Base-by-base conservation (phyloP, 176 grass and related monocot genomes). In the Triticum aestivum region DNA sequence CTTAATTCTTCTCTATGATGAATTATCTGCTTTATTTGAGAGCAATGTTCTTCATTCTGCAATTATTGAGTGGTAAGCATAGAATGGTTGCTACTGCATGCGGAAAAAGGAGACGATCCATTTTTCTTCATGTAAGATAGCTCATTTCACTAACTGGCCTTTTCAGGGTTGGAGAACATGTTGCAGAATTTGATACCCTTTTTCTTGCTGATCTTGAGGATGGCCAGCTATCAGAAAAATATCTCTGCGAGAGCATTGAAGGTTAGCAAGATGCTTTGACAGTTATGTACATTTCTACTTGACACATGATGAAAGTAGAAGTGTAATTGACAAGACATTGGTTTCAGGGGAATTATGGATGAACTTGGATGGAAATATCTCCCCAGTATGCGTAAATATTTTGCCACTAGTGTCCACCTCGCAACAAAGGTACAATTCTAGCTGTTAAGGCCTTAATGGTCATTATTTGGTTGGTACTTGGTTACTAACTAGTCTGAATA, bases 321-420 rank as follows among this genome's bases (percentile, higher is more conserved):
- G 24, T 7, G 75, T 84, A 79, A 92, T 61, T 82, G n/a, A 68
- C 87, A 59, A 54, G 72, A 66, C n/a, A 35, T 89, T 87, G 80
- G 11, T 95, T 92, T 82, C 88, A 93, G 93, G 96, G 85, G 91
- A 98, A 87, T 52, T 98, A 17, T 98, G 95, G 95, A 98, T 98
- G 95, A 95, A 98, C 86, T 87, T 98, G 83, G 93, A 98, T 87
- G 95, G 95, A 74, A 85, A 84, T 90, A 35, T 92, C 67, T 90
- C 93, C 86, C 95, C 93, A 89, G 69, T 98, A 77, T 98, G 95
- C 83, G 62, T 95, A 81, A 98, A 98, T 84, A 93, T 98, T 61
- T 80, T 98, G 86, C 88, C 93, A 79, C 30, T 93, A 65, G 85
- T 95, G 20, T 88, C 71, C 75, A 85, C 88, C 73, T 89, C 64